Conservation (phyloP, 2,329 filamentous ascomycete genomes). For the Pseudocercospora musae region DNA sequence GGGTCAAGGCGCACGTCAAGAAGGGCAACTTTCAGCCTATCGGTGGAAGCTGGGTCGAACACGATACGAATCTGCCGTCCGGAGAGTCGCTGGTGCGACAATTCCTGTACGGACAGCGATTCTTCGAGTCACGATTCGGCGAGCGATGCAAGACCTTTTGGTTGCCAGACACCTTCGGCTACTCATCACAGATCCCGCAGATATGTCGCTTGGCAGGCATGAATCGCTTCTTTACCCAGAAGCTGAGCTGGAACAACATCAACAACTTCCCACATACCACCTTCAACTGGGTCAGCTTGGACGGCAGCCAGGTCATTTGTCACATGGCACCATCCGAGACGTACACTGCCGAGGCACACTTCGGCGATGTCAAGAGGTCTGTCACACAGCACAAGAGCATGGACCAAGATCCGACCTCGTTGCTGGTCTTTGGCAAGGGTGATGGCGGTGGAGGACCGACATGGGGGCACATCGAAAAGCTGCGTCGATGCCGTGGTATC, state of each 20-base stretch:
- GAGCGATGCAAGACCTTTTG: constrained; percentile 88
- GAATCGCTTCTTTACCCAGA: constrained; percentile 95
- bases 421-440: constrained; percentile 93
- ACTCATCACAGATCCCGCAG: constrained; percentile 91
- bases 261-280: constrained; percentile 98
- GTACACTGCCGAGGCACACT: constrained; percentile 90
- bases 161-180: constrained; percentile 97
- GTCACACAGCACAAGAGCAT: constrained; percentile 91
- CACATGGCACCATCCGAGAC: constrained; percentile 97
- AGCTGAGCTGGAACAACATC: constrained; percentile 99
- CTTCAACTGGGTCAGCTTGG: constrained; percentile 96
- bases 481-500: constrained; percentile 85
- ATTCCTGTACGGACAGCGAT: constrained; percentile 91
- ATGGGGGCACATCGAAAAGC: constrained; percentile 90
- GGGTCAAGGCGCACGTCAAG: constrained; percentile 87
- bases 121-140: constrained; percentile 91
- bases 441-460: constrained; percentile 95
- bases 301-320: constrained; percentile 94
- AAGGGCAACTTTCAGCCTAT: constrained; percentile 91
- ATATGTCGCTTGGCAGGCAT: constrained; percentile 92
- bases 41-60: constrained; percentile 97
- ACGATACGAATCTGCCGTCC: constrained; percentile 95
- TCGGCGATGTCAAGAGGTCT: constrained; percentile 88
- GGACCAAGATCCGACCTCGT: constrained; percentile 84
- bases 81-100: constrained; percentile 92